These are phyloP conservation scores for Inga leiocalycina DNA, from an alignment of 306 rosid genomes.

Conservation along the genomic window DNA sequence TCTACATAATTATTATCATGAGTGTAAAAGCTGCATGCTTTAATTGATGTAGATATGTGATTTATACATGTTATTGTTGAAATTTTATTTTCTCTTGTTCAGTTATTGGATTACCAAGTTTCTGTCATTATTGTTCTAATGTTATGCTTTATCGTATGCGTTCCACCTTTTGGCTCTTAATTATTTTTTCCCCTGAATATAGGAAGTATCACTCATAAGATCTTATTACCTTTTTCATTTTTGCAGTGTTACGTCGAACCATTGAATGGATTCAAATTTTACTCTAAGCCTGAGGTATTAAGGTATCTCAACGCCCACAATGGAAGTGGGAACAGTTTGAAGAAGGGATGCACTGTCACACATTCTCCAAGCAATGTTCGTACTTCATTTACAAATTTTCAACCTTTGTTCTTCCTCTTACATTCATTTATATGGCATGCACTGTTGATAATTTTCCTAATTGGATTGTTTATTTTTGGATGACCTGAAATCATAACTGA, in stretches of 20 bases:
- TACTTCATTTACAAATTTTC: constrained; percentile 24
- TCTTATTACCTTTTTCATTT: constrained; percentile 27
- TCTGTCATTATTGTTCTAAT: not conserved
- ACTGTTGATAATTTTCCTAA: constrained; percentile 21
- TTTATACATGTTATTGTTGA: not conserved
- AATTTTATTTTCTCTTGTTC: not conserved
- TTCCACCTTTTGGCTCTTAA: not conserved
- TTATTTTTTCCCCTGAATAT: not conserved
- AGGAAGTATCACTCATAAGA: constrained; percentile 26
- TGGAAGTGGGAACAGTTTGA: constrained; percentile 36
- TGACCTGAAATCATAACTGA: constrained; percentile 22
- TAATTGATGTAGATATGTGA: constrained; percentile 21
- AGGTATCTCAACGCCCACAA: constrained; percentile 64
- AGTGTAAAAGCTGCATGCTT: constrained; percentile 8
- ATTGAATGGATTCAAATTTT: constrained; percentile 58
- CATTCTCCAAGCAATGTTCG: constrained; percentile 55
- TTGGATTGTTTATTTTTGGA: constrained; percentile 1
- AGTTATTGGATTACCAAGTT: not conserved
- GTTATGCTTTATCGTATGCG: not conserved
- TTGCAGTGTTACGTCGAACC: constrained; percentile 82
- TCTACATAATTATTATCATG: constrained; percentile 7
- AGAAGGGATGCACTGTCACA: constrained; percentile 31
- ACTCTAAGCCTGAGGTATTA: constrained; percentile 84
- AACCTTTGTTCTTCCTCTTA: not conserved
- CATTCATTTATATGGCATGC: not conserved